Conservation (phyloP, 192 early-diverging fungal species). For the Mortierella antarctica region DNA sequence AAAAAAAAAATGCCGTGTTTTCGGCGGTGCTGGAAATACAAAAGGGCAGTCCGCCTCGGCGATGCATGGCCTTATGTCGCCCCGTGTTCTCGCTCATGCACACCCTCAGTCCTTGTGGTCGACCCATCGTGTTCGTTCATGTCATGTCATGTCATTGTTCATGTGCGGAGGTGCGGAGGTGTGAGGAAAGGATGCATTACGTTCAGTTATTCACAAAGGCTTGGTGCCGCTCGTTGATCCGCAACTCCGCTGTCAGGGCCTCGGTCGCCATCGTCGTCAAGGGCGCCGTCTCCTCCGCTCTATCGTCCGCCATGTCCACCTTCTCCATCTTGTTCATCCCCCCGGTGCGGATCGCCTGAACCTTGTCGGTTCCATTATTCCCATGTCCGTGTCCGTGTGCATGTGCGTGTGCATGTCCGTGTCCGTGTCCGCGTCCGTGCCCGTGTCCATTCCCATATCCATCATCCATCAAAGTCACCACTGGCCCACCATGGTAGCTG, state of each 20-base stretch:
- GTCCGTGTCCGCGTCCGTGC: too few relatives aligned
- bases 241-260: constrained; percentile 13
- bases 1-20: background rate
- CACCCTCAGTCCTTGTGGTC: too few relatives aligned
- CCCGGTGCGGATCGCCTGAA: constrained; percentile 6
- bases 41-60: too few relatives aligned
- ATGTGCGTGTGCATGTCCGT: too few relatives aligned
- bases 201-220: constrained; percentile 2
- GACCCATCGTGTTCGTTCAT: too few relatives aligned
- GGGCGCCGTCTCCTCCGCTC: background rate
- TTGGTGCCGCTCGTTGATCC: constrained; percentile 20
- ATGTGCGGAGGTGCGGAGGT: too few relatives aligned
- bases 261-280: constrained; percentile 2
- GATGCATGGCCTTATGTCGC: too few relatives aligned
- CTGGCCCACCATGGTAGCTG: background rate
- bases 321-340: constrained; percentile 11
- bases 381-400: too few relatives aligned
- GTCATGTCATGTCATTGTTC: too few relatives aligned
- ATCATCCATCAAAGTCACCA: background rate
- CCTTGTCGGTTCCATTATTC: background rate
- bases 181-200: background rate
- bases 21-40: too few relatives aligned
- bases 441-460: constrained; percentile 1
- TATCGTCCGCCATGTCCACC: constrained; percentile 1
- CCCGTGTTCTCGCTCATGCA: too few relatives aligned